phyloP scores from a whole-genome alignment of 2,329 filamentous ascomycete genomes.

The Sporothrix globosa region DNA sequence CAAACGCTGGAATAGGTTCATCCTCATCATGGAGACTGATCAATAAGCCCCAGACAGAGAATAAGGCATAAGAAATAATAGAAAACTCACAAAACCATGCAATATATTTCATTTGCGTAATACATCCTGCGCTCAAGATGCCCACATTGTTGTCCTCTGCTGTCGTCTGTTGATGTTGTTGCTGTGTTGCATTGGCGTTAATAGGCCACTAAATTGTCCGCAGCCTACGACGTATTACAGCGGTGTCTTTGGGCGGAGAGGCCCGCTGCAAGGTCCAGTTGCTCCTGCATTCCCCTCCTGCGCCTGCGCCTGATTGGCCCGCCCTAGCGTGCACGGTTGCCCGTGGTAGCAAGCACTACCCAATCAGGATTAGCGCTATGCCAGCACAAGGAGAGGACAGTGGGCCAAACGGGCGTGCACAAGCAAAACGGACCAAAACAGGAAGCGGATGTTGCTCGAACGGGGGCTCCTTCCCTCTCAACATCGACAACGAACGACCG shows the following conservation, averaged over 20 bases:
- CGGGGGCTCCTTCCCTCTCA: constrained; percentile 27
- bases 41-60: too few relatives aligned
- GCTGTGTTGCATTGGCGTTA: background rate
- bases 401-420: constrained; percentile 18
- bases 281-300: constrained; percentile 4
- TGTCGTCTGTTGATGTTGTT: background rate
- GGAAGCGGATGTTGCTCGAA: constrained; percentile 13
- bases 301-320: constrained; percentile 29
- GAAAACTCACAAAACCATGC: background rate
- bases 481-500: constrained; percentile 30
- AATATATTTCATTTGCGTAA: background rate
- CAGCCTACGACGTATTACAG: constrained; percentile 2
- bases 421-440: constrained; percentile 18
- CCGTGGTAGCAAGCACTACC: constrained; percentile 36
- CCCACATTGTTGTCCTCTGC: background rate
- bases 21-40: too few relatives aligned
- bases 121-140: background rate
- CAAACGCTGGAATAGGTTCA: background rate
- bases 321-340: constrained; percentile 37
- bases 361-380: constrained; percentile 36
- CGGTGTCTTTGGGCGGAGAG: background rate
- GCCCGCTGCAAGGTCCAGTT: background rate
- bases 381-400: constrained; percentile 36
- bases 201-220: constrained; percentile 13
- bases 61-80: too few relatives aligned